Percentiles rank a stretch among this genome's conserved stretches.
Conservation (phyloP, 2,329 filamentous ascomycete species). For the Xylariales sp. region DNA sequence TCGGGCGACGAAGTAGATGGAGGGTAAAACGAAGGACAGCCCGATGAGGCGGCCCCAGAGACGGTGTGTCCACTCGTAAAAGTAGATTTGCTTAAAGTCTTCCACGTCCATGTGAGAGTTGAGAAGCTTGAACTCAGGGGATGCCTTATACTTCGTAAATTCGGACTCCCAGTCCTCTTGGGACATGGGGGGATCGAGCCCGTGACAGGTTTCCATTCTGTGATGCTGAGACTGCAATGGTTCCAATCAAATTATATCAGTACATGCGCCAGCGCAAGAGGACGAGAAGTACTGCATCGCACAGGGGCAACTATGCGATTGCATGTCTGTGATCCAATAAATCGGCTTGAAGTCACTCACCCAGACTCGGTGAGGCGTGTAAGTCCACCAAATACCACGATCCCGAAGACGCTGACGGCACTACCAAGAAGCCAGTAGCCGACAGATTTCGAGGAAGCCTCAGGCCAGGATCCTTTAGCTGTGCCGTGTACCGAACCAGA, state of each 20-base stretch:
- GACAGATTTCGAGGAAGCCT: constrained; percentile 69
- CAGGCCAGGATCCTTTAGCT: constrained; percentile 40
- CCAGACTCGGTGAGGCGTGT: constrained; percentile 94
- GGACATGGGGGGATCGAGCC: constrained; percentile 82
- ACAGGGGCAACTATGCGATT: too few relatives aligned
- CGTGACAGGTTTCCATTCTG: constrained; percentile 96
- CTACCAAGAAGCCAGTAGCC: constrained; percentile 92
- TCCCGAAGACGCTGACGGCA: constrained; percentile 90
- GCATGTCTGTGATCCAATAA: not conserved
- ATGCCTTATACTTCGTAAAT: constrained; percentile 87
- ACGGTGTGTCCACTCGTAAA: constrained; percentile 97
- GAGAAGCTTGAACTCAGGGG: constrained; percentile 86
- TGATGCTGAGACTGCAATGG: constrained; percentile 76
- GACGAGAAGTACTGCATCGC: too few relatives aligned
- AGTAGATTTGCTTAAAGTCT: constrained; percentile 99
- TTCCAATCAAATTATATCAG: not conserved
- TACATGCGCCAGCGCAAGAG: not conserved
- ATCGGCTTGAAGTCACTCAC: constrained; percentile 42
- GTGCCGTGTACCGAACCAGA: constrained; percentile 14
- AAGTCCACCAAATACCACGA: constrained; percentile 90
- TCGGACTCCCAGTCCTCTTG: constrained; percentile 84
- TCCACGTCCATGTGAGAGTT: constrained; percentile 89
- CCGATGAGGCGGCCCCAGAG: constrained; percentile 93
- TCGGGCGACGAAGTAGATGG: constrained; percentile 80
- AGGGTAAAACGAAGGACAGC: constrained; percentile 81